Evolutionary conservation across 257 asterid species (phyloP), one percentile per base, ranked within the genome.

Genomic region (Lavandula angustifolia): DNA sequence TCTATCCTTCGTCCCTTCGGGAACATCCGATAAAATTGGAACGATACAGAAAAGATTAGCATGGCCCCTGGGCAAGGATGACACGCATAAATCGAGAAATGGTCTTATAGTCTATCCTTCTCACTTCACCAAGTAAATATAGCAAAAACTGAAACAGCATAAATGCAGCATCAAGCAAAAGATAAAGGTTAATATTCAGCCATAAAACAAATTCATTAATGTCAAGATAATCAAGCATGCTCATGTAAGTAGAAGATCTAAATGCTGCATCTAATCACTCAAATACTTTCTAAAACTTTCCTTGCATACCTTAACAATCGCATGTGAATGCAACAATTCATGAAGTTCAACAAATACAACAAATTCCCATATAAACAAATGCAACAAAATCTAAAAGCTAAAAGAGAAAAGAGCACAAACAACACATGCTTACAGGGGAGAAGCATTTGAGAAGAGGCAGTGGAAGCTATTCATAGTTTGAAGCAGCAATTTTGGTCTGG

Each of bases 371-470:
- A 88, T 86, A 68, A 75, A 82, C 90, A 82, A 76, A 83, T 60
- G 67, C 72, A 72, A 73, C 73, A 75, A 82, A 77, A 81, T 68
- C 83, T 74, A 76, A 67, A 73, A 63, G 53, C 75, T 73, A 73
- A 66, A 22, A 22, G 2, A 22, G 2, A 22, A 60, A 61, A 43
- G 48, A 73, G 77, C 70, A 74, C 86, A 77, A 77, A 74, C 83
- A 84, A 76, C 75, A 75, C 68, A 79, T 73, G 87, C 85, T 85
- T 88, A 84, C 91, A 84, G 67, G 70, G 68, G 55, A 75, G 87
- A 75, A 82, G 87, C 80, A 76, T 74, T 74, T 64, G 76, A 89
- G 88, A 78, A 62, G 85, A 81, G 70, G 78, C 73, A 57, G 60
- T 76, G 75, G 70, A 79, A 63, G 81, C 72, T 74, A 64, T 47